These are phyloP conservation scores for Penicillium angulare DNA, from an alignment of 495 filamentous ascomycete species.

Conservation along the genomic window DNA sequence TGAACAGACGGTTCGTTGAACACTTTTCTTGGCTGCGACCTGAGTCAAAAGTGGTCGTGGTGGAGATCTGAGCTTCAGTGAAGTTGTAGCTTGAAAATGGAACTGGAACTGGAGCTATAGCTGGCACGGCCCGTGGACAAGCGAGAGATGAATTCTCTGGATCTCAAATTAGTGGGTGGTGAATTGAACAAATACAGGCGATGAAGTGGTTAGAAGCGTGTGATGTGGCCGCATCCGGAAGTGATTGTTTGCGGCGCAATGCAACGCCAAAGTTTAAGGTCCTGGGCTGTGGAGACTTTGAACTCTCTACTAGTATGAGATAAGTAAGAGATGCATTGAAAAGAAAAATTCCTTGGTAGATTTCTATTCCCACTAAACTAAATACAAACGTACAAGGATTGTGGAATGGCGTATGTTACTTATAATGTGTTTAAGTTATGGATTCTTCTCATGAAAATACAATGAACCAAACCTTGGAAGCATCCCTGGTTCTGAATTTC, in stretches of 20 bases:
- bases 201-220: neutral
- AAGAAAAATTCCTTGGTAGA: no score
- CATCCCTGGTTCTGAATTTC: slow-evolving; percentile 3
- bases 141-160: neutral
- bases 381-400: no score
- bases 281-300: no score
- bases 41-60: neutral
- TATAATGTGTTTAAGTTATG: neutral
- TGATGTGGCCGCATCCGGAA: neutral
- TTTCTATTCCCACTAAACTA: no score
- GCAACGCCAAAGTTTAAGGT: neutral
- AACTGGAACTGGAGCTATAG: neutral
- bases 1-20: no score
- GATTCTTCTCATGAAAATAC: slow-evolving; percentile 11
- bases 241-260: slow-evolving; percentile 8
- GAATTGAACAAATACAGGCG: neutral
- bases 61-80: neutral
- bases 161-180: neutral
- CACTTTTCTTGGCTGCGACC: neutral
- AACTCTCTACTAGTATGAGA: neutral
- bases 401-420: neutral
- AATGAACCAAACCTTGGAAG: neutral
- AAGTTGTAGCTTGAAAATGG: neutral
- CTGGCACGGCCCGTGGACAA: slow-evolving; percentile 14
- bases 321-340: no score